Percentiles rank a stretch among this genome's conserved stretches.
These are phyloP conservation scores for Moricandia moricandioides DNA, from an alignment of 345 rosid genomes.

Conservation along the genomic window DNA sequence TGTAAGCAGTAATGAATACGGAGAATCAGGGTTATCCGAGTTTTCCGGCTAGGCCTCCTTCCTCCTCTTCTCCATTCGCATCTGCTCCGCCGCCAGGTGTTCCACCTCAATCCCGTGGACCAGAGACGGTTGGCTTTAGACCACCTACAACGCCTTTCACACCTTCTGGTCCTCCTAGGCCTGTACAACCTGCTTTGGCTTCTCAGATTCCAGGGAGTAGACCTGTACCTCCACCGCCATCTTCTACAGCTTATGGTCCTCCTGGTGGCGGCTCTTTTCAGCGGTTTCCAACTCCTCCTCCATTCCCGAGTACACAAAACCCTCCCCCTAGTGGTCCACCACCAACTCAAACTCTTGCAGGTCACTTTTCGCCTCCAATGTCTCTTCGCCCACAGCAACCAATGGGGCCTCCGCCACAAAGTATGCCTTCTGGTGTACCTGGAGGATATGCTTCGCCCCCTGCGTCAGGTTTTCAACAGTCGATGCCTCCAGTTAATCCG, in stretches of 20 bases:
- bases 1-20: constrained; percentile 51
- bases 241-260: constrained; percentile 44
- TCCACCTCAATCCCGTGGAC: constrained; percentile 57
- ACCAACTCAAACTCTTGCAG: constrained; percentile 49
- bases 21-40: constrained; percentile 53
- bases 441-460: constrained; percentile 40
- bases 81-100: constrained; percentile 53
- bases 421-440: constrained; percentile 42
- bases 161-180: constrained; percentile 49
- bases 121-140: constrained; percentile 48
- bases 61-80: constrained; percentile 54
- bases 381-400: constrained; percentile 55
- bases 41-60: constrained; percentile 45
- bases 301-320: constrained; percentile 48
- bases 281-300: constrained; percentile 51
- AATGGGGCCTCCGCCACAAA: constrained; percentile 61
- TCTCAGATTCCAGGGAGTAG: constrained; percentile 30
- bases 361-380: constrained; percentile 45
- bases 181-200: constrained; percentile 32
- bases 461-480: constrained; percentile 51
- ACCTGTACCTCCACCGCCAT: constrained; percentile 30
- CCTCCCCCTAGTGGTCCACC: constrained; percentile 53
- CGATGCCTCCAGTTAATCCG: constrained; percentile 42
- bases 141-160: constrained; percentile 43
- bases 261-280: constrained; percentile 51